Evolutionary conservation across 306 rosid species (phyloP).

Genomic region (Crataegus laevigata): DNA sequence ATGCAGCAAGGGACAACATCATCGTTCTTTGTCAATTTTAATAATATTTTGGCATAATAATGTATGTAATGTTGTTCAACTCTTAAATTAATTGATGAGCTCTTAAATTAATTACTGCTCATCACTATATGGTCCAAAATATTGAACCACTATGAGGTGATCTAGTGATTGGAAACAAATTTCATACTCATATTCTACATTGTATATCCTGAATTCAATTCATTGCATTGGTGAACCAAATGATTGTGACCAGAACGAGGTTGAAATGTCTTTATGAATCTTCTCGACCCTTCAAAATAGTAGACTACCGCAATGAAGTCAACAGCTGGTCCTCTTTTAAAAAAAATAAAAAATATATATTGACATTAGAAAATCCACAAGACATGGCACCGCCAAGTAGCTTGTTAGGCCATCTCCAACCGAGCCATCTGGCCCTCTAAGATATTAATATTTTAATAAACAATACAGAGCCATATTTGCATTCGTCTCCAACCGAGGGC

Average conservation of each 20-base stretch:
- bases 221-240: rapidly evolving
- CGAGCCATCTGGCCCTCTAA: too few relatives aligned
- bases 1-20: background rate
- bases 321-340: rapidly evolving
- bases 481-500: too few relatives aligned
- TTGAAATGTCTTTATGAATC: too few relatives aligned
- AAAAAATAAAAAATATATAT: too few relatives aligned
- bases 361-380: background rate
- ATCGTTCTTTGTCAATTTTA: background rate
- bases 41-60: background rate
- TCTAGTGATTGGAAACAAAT: too few relatives aligned
- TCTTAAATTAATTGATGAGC: too few relatives aligned
- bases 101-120: background rate
- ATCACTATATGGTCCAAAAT: background rate
- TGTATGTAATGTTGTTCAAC: background rate
- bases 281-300: too few relatives aligned
- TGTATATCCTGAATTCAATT: rapidly evolving
- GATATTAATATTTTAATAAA: too few relatives aligned
- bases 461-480: too few relatives aligned
- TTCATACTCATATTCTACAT: rapidly evolving
- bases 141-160: too few relatives aligned
- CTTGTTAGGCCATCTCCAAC: too few relatives aligned
- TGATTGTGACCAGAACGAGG: rapidly evolving
- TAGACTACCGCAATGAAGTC: too few relatives aligned
- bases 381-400: background rate